Conservation (phyloP, 768 basidiomycete species). For the Leucocoprinus sp. region DNA sequence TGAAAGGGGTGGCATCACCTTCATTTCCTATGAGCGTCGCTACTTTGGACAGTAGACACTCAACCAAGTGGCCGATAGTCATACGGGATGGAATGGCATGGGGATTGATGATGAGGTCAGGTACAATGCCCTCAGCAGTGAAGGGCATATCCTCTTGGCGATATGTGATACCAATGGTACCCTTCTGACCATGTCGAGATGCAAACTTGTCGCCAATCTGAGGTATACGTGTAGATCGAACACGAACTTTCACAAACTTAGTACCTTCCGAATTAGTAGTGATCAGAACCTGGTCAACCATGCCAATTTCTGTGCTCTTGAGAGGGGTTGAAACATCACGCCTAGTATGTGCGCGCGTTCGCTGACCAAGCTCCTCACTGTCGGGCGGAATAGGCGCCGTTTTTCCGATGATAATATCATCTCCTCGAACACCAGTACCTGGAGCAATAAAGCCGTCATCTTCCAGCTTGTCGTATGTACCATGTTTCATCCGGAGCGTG, state of each 20-base stretch:
- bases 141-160: slow-evolving; percentile 99
- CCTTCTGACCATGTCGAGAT: slow-evolving; percentile 98
- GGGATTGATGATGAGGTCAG: slow-evolving; percentile 97
- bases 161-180: slow-evolving; percentile 98
- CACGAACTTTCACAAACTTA: slow-evolving; percentile 97
- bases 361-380: slow-evolving; percentile 93
- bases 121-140: slow-evolving; percentile 92
- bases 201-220: slow-evolving; percentile 99
- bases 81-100: slow-evolving; percentile 99
- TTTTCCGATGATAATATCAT: slow-evolving; percentile 99
- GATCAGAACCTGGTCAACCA: slow-evolving; percentile 94
- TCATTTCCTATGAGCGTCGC: slow-evolving; percentile 95
- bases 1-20: slow-evolving; percentile 98
- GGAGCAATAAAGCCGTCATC: slow-evolving; percentile 94
- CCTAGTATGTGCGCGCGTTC: slow-evolving; percentile 87
- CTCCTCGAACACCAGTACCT: slow-evolving; percentile 89
- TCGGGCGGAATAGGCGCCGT: slow-evolving; percentile 96
- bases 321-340: slow-evolving; percentile 96
- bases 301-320: slow-evolving; percentile 96
- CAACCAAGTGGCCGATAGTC: slow-evolving; percentile 99
- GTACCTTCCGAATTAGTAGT: slow-evolving; percentile 95
- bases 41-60: slow-evolving; percentile 93
- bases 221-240: slow-evolving; percentile 91
- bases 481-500: slow-evolving; percentile 94
- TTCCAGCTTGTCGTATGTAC: slow-evolving; percentile 97